A percentile compares a stretch with the other conserved stretches of the same genome.
These are phyloP conservation scores for Xylariaceae sp. DNA, from an alignment of 2,329 filamentous ascomycete species.

Conservation along the genomic window DNA sequence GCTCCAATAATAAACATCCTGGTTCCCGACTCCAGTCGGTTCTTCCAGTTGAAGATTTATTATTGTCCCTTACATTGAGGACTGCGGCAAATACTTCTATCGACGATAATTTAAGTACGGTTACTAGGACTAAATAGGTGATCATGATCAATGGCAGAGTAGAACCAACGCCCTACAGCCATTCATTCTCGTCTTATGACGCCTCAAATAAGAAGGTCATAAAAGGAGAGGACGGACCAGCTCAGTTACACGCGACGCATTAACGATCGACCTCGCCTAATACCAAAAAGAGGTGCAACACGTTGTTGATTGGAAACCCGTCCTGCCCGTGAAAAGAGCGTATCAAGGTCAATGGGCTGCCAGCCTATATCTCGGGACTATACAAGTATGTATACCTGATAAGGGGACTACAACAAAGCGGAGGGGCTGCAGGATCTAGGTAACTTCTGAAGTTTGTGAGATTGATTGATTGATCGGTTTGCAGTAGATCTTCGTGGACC, in stretches of 20 bases:
- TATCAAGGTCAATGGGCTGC: not conserved
- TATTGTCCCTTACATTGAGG: not conserved
- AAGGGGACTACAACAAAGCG: not conserved
- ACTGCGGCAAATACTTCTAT: not conserved
- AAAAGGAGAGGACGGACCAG: not conserved
- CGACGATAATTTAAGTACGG: not conserved
- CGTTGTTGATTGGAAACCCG: conserved; percentile 12
- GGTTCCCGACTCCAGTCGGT: too few relatives aligned
- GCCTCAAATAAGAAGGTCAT: conserved; percentile 3
- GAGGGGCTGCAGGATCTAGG: too few relatives aligned
- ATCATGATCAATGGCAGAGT: not conserved
- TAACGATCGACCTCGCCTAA: conserved; percentile 17
- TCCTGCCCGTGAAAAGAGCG: conserved; percentile 1
- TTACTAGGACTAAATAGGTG: not conserved
- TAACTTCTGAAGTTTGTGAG: not conserved
- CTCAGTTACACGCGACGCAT: conserved; percentile 15
- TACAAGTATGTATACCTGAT: not conserved
- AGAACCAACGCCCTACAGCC: not conserved
- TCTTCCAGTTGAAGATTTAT: not conserved
- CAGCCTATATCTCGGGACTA: not conserved
- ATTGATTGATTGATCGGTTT: not conserved
- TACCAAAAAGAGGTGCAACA: conserved; percentile 9
- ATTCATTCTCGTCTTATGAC: not conserved
- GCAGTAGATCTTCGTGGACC: not conserved
- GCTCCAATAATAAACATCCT: not conserved